phyloP scores from a whole-genome alignment of 179 eudicot genomes.

The Pouteria campechiana region DNA sequence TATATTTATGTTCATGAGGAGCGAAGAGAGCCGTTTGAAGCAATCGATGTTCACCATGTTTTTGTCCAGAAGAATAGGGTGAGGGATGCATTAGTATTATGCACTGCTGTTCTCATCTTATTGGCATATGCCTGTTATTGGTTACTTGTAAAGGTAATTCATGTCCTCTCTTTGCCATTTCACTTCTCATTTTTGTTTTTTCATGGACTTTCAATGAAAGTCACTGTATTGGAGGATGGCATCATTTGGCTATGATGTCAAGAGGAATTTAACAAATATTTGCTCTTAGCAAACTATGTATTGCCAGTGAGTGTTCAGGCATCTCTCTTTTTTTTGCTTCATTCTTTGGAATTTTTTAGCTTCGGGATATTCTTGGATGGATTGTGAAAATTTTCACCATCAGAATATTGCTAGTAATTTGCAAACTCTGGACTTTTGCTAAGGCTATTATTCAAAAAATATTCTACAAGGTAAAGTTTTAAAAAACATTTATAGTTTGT shows the following conservation, averaged over 20 bases:
- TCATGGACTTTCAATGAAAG: background rate
- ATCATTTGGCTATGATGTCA: background rate
- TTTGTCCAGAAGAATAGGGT: slow-evolving; percentile 7
- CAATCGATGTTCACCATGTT: slow-evolving; percentile 41
- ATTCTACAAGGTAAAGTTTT: too few species aligned
- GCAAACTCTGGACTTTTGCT: too few species aligned
- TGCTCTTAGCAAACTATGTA: too few species aligned
- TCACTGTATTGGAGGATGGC: background rate
- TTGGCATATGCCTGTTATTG: slow-evolving; percentile 10
- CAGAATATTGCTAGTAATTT: too few species aligned
- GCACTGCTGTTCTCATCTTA: slow-evolving; percentile 20
- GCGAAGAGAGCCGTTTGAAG: slow-evolving; percentile 17
- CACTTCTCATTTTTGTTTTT: background rate
- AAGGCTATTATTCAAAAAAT: too few species aligned
- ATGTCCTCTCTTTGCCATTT: background rate
- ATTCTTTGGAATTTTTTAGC: too few species aligned
- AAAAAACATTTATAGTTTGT: too few species aligned
- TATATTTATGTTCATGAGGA: slow-evolving; percentile 30
- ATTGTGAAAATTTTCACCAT: too few species aligned
- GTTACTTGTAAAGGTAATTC: slow-evolving; percentile 22
- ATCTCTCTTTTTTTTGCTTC: too few species aligned
- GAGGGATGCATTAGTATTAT: slow-evolving; percentile 4
- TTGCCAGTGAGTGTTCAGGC: too few species aligned
- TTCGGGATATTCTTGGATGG: too few species aligned
- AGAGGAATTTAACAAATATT: background rate